Percentiles rank a stretch among this genome's conserved stretches.
phyloP scores from a whole-genome alignment of 441 rosid species.

The Erodium chrysanthum region DNA sequence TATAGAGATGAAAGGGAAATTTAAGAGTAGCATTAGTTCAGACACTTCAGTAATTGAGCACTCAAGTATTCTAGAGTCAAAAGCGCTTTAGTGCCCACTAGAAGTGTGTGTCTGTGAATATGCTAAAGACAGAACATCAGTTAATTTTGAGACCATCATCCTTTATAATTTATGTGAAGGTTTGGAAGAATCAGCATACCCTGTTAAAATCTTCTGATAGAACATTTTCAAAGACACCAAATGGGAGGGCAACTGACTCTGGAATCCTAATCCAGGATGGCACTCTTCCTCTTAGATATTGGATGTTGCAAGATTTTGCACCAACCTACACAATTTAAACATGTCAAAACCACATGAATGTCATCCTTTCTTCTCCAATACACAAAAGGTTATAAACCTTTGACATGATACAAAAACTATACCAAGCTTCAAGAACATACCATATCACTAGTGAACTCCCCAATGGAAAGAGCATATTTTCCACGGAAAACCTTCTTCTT shows the following conservation, averaged over 20 bases:
- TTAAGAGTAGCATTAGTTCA: background rate
- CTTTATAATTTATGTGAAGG: background rate
- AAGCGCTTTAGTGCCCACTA: background rate
- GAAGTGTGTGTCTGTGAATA: background rate
- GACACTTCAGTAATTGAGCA: background rate
- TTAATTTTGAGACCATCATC: background rate
- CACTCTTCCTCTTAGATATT: slow-evolving; percentile 47
- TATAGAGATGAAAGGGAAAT: background rate
- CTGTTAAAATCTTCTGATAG: slow-evolving; percentile 45
- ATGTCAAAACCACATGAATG: slow-evolving; percentile 14
- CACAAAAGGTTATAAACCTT: background rate
- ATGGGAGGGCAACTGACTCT: slow-evolving; percentile 60
- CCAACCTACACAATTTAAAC: slow-evolving; percentile 43
- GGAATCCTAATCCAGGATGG: slow-evolving; percentile 81
- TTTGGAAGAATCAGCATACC: slow-evolving; percentile 29
- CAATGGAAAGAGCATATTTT: slow-evolving; percentile 53
- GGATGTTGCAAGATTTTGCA: slow-evolving; percentile 63
- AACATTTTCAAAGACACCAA: slow-evolving; percentile 57
- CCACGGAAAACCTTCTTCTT: slow-evolving; percentile 50
- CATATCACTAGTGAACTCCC: slow-evolving; percentile 54
- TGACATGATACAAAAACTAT: background rate
- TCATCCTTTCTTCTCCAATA: background rate
- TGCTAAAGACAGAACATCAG: background rate
- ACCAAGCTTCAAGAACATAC: slow-evolving; percentile 25
- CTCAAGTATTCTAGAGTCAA: background rate